Base-by-base conservation (phyloP, 345 rosid species). In the Syzygium oleosum region DNA sequence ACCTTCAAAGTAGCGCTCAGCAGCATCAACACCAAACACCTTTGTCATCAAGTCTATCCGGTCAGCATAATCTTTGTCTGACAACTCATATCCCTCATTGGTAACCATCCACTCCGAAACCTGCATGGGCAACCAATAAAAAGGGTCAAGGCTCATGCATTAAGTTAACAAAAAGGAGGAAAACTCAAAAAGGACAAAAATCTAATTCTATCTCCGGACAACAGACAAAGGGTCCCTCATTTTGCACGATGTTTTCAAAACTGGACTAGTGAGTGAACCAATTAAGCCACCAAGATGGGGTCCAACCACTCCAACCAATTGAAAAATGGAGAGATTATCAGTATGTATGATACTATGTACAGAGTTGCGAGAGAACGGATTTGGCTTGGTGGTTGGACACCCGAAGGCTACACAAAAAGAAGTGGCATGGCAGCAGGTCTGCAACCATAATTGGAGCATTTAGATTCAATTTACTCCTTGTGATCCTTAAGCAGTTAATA, bases 21-120 rank as follows among this genome's bases (percentile, higher is more conserved):
- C 99, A 87, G 98, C 96, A 91, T 96, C 95, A 29, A 95, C 90
- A 15, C 99, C 99, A 84, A 95, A 96, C 78, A 96, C 99, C 92
- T 95, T 96, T 2, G 95, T 91, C 95, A 94, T 96, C 90, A 98
- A 90, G 89, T 95, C 98, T 25, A 96, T 96, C 21, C 96, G 94
- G 4, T 88, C 78, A 0, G 98, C 98, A 87, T 93, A 94, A 88
- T 98, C 99, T 52, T 93, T 87, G 88, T 95, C 95, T 25, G 91
- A 94, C 88, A 94, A 87, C 88, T 94, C 92, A 49, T 87, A 90
- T 86, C 94, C 95, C 83, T 93, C 91, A 91, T 90, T 87, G 11
- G 92, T 85, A 90, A 93, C 94, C 96, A 97, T 95, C 98, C 98
- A 97, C 90, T 84, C 85, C 0, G 83, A 73, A 43, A 73, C 49